A percentile compares a stretch with the other conserved stretches of the same genome.
Evolutionary conservation across 805 yeast species (phyloP).

Genomic region (Wickerhamiella dianesei): DNA sequence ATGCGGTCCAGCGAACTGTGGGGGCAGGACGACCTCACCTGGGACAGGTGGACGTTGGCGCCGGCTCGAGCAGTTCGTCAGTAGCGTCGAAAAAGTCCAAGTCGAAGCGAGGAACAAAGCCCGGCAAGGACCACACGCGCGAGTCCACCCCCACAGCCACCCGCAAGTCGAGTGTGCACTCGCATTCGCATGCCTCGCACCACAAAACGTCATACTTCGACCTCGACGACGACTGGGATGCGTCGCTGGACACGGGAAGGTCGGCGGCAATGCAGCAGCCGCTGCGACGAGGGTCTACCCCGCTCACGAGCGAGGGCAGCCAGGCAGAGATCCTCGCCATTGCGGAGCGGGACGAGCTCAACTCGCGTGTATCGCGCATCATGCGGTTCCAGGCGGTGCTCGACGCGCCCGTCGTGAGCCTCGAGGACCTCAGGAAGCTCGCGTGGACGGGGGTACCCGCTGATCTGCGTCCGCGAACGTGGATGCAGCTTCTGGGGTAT

Average conservation of each 20-base stretch:
- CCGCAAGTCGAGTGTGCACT: neutral
- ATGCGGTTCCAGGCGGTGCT: constrained; percentile 54
- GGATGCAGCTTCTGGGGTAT: constrained; percentile 87
- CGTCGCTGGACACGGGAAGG: constrained; percentile 36
- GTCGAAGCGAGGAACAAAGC: constrained; percentile 8
- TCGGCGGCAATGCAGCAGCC: constrained; percentile 15
- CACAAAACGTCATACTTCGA: constrained; percentile 39
- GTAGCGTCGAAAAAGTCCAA: constrained; percentile 5
- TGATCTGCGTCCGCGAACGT: constrained; percentile 63
- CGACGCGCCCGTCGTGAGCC: constrained; percentile 40
- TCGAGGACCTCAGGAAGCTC: constrained; percentile 56
- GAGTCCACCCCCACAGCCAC: neutral
- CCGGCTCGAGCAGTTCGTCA: neutral
- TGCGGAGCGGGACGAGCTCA: constrained; percentile 41
- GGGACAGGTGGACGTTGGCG: constrained; percentile 21
- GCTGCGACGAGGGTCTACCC: constrained; percentile 3
- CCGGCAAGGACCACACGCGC: neutral
- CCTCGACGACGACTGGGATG: constrained; percentile 89
- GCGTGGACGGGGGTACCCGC: constrained; percentile 93
- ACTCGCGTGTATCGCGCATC: constrained; percentile 48
- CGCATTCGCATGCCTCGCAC: neutral
- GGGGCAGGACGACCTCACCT: constrained; percentile 48
- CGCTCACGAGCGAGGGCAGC: constrained; percentile 6
- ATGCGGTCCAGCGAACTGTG: constrained; percentile 26
- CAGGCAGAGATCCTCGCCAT: constrained; percentile 24